Evolutionary conservation across 2,329 filamentous ascomycete species (phyloP).

Genomic region (Monosporascus sp.): DNA sequence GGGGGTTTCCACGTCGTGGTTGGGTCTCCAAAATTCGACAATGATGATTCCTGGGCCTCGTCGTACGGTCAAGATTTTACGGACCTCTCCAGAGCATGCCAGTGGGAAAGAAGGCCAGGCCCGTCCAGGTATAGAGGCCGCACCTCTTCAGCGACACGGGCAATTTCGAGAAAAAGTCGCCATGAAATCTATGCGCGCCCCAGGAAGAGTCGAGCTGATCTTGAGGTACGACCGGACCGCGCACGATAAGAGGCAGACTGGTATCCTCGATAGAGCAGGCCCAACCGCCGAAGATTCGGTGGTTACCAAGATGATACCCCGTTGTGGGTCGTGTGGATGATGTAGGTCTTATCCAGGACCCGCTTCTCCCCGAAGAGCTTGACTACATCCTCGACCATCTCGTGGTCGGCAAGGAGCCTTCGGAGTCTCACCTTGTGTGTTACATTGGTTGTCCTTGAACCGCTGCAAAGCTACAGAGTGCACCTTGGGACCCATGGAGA

Average conservation of each 20-base stretch:
- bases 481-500: too few relatives aligned
- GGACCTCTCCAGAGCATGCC: background rate
- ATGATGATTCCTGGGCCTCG: background rate
- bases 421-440: conserved; percentile 42
- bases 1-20: too few relatives aligned
- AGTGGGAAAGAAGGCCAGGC: background rate
- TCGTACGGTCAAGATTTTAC: background rate
- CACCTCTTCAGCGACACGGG: background rate
- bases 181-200: background rate
- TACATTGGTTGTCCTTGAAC: too few relatives aligned
- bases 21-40: background rate
- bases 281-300: background rate
- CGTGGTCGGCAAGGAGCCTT: conserved; percentile 37
- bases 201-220: background rate
- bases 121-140: background rate
- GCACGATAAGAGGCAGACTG: background rate
- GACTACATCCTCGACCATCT: conserved; percentile 35
- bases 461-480: too few relatives aligned
- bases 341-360: too few relatives aligned
- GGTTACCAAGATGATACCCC: conserved; percentile 22
- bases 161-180: background rate
- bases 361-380: background rate
- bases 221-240: background rate
- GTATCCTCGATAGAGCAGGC: background rate
- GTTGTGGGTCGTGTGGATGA: conserved; percentile 9